A percentile compares a stretch with the other conserved stretches of the same genome.
phyloP scores from a whole-genome alignment of 2,329 filamentous ascomycete genomes.

The Aspergillus hortae region DNA sequence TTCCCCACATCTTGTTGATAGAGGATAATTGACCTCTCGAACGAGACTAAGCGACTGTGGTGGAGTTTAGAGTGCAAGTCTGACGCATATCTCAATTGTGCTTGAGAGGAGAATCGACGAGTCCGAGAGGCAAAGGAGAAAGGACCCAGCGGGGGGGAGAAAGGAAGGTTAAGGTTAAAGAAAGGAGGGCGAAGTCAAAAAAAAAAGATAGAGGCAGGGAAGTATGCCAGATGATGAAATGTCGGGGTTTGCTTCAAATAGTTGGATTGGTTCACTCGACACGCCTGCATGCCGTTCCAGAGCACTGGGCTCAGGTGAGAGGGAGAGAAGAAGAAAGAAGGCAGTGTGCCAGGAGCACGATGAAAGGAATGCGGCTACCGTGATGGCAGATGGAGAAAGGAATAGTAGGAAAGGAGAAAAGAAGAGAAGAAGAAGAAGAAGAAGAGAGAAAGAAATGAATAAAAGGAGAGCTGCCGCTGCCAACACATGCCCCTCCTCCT shows the following conservation, averaged over 20 bases:
- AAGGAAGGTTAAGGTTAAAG: neutral
- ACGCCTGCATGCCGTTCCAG: slow-evolving; percentile 19
- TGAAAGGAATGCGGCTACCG: neutral
- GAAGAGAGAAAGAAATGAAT: neutral
- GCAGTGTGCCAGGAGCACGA: neutral
- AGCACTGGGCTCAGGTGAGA: neutral
- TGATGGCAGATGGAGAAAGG: neutral
- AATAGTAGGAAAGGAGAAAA: no score
- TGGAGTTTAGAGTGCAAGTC: neutral
- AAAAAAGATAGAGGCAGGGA: neutral
- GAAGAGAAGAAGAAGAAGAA: neutral
- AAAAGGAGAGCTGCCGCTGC: neutral
- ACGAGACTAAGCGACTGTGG: neutral
- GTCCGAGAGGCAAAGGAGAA: no score
- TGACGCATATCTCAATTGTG: neutral
- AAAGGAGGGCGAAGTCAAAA: neutral
- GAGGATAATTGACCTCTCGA: neutral
- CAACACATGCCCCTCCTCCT: neutral
- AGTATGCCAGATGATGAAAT: neutral
- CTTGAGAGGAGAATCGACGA: neutral
- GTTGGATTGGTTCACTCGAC: slow-evolving; percentile 4
- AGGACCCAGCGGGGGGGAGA: no score
- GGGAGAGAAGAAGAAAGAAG: slow-evolving; percentile 2
- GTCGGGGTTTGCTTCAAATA: neutral
- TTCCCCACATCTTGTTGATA: slow-evolving; percentile 52